Evolutionary conservation across 345 rosid species (phyloP), one percentile per base, ranked within the genome.

Genomic region (Erodium maritimum): DNA sequence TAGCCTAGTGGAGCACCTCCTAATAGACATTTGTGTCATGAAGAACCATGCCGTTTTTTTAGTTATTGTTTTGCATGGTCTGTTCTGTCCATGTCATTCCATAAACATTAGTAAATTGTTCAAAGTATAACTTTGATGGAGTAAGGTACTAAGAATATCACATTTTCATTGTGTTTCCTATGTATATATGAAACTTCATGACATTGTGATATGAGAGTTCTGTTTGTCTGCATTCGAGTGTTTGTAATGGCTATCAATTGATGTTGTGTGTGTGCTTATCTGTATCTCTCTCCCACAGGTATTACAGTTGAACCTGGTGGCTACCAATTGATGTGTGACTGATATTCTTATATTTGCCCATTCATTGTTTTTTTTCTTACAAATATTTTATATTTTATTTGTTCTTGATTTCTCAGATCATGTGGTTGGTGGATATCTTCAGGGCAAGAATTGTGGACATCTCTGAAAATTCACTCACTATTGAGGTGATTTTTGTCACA

Each of bases 401-500:
- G 46, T 12, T 12, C 46, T 37, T 37, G 46, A 37, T 64, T 74
- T 20, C 72, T 54, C 80, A 91, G 99, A 78, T 93, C 56, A 89
- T 82, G 96, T 83, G 91, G 95, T 70, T 93, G 62, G 90, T 83
- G 67, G 94, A 80, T 67, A 89, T 88, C 61, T 93, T 93, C 71
- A 75, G 99, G 74, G 96, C 86, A 17, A 85, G 65, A 63, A 72
- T 89, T 45, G 95, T 93, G 65, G 99, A 93, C 70, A 78, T 80
- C 51, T 83, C 99, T 0, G 94, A 80, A 65, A 73, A 83, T 45
- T 76, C 83, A 0, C 53, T 87, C 58, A 93, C 95, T 21, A 77
- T 93, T 65, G 99, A 93, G 95, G 95, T 87, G 63, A 61, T 29
- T 55, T 55, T 58, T 5, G 65, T 12, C 13, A 17, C 64, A 51